Base-by-base conservation (phyloP, 1,139 yeast genomes). In the Pichia cactophila region DNA sequence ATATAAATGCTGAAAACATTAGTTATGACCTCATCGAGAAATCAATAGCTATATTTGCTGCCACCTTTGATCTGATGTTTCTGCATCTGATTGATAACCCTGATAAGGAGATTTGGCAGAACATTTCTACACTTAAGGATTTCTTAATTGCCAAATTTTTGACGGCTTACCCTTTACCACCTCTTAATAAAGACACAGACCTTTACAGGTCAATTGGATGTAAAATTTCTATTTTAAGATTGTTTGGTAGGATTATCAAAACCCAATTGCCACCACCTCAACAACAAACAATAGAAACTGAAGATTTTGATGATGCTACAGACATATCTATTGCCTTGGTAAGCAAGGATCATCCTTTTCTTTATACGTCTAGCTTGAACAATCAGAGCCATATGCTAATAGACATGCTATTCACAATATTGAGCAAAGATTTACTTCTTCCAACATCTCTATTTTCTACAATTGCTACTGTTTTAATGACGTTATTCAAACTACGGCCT, bases 341-440 rank as follows among this genome's bases (percentile, higher is more conserved):
- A 1, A 78, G 78, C 26, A 71, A 79, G 2, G 73, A 71, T 50
- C 97, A 90, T 62, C 78, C 90, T 1, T 75, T 88, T 45, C 73
- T 90, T 46, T 77, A 77, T 52, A 72, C 70, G 48, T 64, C 70
- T 52, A 62, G 64, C 12, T 68, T 88, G 56, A 89, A 85, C 58
- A 78, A 84, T 9, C 96, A 90, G 64, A 85, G 92, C 0, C 75
- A 74, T 49, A 81, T 77, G 2, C 70, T 86, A 46, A 69, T 92
- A 45, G 96, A 88, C 56, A 66, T 80, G 45, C 65, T 90, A 39
- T 68, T 88, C 45, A 70, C 72, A 45, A 70, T 77, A 26, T 71
- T 89, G 50, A 70, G 72, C 38, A 78, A 73, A 33, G 84, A 81
- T 53, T 67, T 71, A 16, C 71, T 80, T 46, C 65, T 82, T 54